Evolutionary conservation across 108 stramenopile species (phyloP).

Genomic region (Schizochytrium sp.): DNA sequence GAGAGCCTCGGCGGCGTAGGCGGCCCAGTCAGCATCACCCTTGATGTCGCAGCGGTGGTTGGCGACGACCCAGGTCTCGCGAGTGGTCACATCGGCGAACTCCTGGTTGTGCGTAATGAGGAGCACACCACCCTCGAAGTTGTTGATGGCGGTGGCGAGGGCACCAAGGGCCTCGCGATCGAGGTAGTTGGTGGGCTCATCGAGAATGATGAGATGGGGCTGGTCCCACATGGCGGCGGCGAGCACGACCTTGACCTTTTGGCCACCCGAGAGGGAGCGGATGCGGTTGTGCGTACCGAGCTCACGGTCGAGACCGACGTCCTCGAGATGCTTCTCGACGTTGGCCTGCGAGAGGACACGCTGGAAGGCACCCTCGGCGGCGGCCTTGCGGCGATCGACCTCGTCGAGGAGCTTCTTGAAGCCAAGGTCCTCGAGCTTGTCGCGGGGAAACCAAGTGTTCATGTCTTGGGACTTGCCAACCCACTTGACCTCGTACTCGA

Average conservation of each 20-base stretch:
- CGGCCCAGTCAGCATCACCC: constrained; percentile 92
- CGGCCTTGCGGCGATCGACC: constrained; percentile 93
- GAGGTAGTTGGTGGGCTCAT: constrained; percentile 99
- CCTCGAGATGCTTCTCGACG: constrained; percentile 93
- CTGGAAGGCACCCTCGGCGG: constrained; percentile 80
- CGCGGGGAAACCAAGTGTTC: constrained; percentile 72
- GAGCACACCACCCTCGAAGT: constrained; percentile 93
- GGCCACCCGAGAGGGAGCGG: constrained; percentile 93
- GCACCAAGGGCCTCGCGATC: constrained; percentile 95
- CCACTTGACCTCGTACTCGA: constrained; percentile 83
- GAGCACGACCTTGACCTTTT: constrained; percentile 98
- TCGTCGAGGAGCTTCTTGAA: constrained; percentile 92
- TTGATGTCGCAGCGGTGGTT: constrained; percentile 88
- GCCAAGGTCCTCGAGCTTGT: constrained; percentile 73
- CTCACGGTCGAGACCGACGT: constrained; percentile 89
- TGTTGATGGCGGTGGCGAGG: constrained; percentile 90
- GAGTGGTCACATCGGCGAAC: constrained; percentile 86
- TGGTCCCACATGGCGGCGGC: constrained; percentile 99
- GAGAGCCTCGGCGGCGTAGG: constrained; percentile 77
- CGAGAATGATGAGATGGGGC: constrained; percentile 94
- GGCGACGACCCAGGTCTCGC: constrained; percentile 98
- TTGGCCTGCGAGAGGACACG: constrained; percentile 89
- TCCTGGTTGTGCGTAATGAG: constrained; percentile 99
- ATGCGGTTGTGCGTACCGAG: constrained; percentile 98
- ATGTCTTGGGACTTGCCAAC: constrained; percentile 32